Conservation (phyloP, 352 stramenopile genomes). For the Saprolegnia parasitica region DNA sequence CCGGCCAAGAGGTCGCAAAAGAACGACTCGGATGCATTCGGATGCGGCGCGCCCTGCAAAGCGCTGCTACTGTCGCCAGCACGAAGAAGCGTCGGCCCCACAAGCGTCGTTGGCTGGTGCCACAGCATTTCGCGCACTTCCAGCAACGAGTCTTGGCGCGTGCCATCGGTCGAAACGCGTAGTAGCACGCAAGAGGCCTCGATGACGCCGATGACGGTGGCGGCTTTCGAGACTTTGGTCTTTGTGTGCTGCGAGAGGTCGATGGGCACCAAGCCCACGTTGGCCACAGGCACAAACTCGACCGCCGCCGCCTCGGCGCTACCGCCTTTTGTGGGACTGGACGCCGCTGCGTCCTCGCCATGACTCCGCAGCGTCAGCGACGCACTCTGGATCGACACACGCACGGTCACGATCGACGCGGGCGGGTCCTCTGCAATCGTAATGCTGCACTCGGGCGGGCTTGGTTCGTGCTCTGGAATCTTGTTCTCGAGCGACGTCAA, state of each 20-base stretch:
- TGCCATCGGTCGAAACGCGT: conserved; percentile 34
- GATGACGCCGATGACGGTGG: conserved; percentile 51
- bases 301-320: not conserved
- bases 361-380: conserved; percentile 27
- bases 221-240: conserved; percentile 51
- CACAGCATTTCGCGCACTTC: conserved; percentile 62
- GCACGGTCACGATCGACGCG: conserved; percentile 12
- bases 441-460: not conserved
- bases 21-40: not conserved
- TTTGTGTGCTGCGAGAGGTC: conserved; percentile 36
- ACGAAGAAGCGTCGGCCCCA: not conserved
- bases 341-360: not conserved
- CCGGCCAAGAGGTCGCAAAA: not conserved
- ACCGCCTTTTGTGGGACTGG: not conserved
- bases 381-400: conserved; percentile 21
- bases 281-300: conserved; percentile 71
- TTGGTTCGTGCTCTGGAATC: not conserved
- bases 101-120: conserved; percentile 12
- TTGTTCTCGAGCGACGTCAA: not conserved
- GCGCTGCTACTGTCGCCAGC: not conserved
- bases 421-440: not conserved
- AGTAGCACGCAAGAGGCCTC: conserved; percentile 49
- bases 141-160: conserved; percentile 50
- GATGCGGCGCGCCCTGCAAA: not conserved
- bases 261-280: conserved; percentile 74